Evolutionary conservation across 805 yeast species (phyloP).

Genomic region (Huiozyma naganishii): DNA sequence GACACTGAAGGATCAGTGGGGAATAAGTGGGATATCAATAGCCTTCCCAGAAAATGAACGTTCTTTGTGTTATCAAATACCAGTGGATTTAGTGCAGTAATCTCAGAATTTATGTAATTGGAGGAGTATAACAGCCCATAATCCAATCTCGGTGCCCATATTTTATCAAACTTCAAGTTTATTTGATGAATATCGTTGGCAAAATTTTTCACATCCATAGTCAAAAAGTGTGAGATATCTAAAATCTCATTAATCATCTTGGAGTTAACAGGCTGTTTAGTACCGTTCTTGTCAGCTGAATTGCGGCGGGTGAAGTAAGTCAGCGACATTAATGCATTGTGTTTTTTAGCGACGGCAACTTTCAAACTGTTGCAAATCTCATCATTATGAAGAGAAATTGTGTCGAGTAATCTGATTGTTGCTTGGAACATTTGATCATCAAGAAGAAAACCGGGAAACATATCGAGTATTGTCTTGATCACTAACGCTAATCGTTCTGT

Average conservation of each 20-base stretch:
- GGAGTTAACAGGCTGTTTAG: neutral
- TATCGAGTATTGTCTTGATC: slow-evolving; percentile 43
- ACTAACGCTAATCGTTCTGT: slow-evolving; percentile 43
- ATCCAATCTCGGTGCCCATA: slow-evolving; percentile 77
- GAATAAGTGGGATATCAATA: slow-evolving; percentile 61
- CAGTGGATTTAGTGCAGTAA: slow-evolving; percentile 53
- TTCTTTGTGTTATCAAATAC: slow-evolving; percentile 56
- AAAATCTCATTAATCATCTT: slow-evolving; percentile 13
- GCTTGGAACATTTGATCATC: slow-evolving; percentile 50
- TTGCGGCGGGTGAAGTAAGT: slow-evolving; percentile 1
- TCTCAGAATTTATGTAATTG: slow-evolving; percentile 20
- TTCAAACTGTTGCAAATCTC: slow-evolving; percentile 45
- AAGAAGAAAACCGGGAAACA: slow-evolving; percentile 59
- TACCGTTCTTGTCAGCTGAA: slow-evolving; percentile 1
- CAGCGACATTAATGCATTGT: slow-evolving; percentile 30
- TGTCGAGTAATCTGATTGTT: slow-evolving; percentile 42
- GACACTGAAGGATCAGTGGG: slow-evolving; percentile 8
- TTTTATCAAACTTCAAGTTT: slow-evolving; percentile 49
- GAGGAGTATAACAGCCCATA: slow-evolving; percentile 58
- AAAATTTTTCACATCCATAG: slow-evolving; percentile 40
- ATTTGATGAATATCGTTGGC: slow-evolving; percentile 58
- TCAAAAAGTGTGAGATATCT: slow-evolving; percentile 40
- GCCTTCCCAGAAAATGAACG: slow-evolving; percentile 68
- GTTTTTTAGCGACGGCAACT: slow-evolving; percentile 39
- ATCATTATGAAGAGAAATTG: slow-evolving; percentile 38